Conservation (phyloP, 2,329 filamentous ascomycete genomes). For the Emmonsiellopsis sp. region DNA sequence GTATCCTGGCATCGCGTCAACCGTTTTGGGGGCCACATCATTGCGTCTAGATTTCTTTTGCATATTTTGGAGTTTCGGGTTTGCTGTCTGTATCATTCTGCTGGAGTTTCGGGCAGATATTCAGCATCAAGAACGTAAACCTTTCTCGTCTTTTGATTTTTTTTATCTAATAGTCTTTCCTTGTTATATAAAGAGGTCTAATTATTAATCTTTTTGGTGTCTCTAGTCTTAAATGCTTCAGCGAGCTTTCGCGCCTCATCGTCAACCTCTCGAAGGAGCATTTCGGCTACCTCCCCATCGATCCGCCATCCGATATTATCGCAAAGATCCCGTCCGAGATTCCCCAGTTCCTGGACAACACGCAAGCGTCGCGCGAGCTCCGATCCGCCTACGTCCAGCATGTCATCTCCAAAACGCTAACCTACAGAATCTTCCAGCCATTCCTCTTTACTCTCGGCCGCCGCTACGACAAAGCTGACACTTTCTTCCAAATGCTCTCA, state of each 20-base stretch:
- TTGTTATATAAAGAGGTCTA: constrained; percentile 32
- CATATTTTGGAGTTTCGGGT: constrained; percentile 8
- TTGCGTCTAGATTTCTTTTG: constrained; percentile 8
- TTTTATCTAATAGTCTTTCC: neutral
- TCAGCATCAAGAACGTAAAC: neutral
- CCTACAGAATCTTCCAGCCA: constrained; percentile 47
- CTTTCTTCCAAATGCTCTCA: constrained; percentile 45
- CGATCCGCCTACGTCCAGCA: constrained; percentile 47
- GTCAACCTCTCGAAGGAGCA: constrained; percentile 43
- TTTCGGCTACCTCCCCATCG: constrained; percentile 43
- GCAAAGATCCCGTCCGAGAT: constrained; percentile 43
- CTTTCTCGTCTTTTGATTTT: constrained; percentile 1
- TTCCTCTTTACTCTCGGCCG: constrained; percentile 48
- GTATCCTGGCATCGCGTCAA: constrained; percentile 20
- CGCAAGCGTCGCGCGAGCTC: constrained; percentile 41
- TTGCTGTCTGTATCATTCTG: constrained; percentile 6
- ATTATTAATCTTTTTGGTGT: constrained; percentile 19
- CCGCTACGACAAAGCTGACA: constrained; percentile 47
- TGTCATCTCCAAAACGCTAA: constrained; percentile 47
- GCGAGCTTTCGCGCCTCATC: constrained; percentile 42
- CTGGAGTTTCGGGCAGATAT: constrained; percentile 10
- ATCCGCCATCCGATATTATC: constrained; percentile 41
- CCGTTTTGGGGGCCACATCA: neutral
- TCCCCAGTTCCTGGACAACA: constrained; percentile 47
- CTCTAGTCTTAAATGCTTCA: constrained; percentile 43